phyloP scores from a whole-genome alignment of 2,329 filamentous ascomycete species.

The Stagonosporopsis chrysanthemi region DNA sequence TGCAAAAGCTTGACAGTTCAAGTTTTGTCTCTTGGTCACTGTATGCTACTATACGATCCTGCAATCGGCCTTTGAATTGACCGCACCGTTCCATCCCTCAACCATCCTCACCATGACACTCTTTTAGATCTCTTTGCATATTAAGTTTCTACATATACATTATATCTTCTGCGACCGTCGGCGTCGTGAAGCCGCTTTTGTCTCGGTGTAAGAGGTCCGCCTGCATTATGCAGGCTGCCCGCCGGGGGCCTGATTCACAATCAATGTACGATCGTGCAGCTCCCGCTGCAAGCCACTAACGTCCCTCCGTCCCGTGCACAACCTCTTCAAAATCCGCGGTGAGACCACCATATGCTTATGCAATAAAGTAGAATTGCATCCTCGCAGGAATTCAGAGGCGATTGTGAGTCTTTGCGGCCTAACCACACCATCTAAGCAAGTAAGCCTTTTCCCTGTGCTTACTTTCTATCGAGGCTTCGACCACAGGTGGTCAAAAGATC shows the following conservation, averaged over 20 bases:
- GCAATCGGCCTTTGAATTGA: no score
- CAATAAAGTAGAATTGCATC: not conserved
- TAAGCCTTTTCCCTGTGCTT: no score
- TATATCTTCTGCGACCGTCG: not conserved
- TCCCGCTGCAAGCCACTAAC: not conserved
- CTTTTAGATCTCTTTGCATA: no score
- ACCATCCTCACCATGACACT: no score
- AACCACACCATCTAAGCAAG: no score
- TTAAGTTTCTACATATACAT: no score
- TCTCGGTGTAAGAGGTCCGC: not conserved
- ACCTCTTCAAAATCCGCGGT: not conserved
- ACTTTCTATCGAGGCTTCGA: not conserved
- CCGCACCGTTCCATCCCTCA: no score
- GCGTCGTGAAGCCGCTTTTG: not conserved
- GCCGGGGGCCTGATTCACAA: not conserved
- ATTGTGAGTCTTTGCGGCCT: not conserved
- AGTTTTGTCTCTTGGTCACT: not conserved
- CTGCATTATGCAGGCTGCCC: not conserved
- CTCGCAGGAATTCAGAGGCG: not conserved
- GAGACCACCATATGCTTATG: not conserved
- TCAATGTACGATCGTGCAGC: not conserved
- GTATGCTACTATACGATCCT: not conserved
- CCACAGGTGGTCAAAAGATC: not conserved
- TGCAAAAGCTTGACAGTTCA: constrained; percentile 9
- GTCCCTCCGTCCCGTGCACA: not conserved